Percentiles rank a stretch among this genome's conserved stretches.
These are phyloP conservation scores for Myxozyma lipomycoides DNA, from an alignment of 805 yeast genomes.

Conservation along the genomic window DNA sequence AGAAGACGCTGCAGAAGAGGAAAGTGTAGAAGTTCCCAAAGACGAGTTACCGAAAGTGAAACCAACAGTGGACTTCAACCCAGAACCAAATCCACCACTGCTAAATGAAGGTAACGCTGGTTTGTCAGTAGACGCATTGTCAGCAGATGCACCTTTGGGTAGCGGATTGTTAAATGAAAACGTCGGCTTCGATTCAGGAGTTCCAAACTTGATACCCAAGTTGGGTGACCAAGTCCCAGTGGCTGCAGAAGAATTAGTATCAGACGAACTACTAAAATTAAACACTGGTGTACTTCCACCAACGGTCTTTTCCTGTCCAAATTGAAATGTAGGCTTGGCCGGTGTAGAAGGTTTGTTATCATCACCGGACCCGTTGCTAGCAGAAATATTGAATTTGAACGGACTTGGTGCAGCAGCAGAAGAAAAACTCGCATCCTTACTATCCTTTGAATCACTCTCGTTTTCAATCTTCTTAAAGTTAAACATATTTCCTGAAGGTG, in stretches of 20 bases:
- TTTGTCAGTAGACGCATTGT: not conserved
- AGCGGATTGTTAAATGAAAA: constrained; percentile 9
- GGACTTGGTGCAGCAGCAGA: constrained; percentile 1
- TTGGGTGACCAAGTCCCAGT: constrained; percentile 35
- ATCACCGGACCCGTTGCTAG: constrained; percentile 3
- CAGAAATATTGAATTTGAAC: constrained; percentile 20
- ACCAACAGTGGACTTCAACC: constrained; percentile 16
- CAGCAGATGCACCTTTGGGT: not conserved
- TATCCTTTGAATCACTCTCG: too few species aligned
- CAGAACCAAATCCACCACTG: constrained; percentile 24
- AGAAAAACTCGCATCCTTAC: too few species aligned
- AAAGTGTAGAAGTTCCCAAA: not conserved
- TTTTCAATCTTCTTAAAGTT: not conserved
- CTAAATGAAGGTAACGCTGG: constrained; percentile 24
- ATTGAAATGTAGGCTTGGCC: constrained; percentile 12
- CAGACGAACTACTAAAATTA: not conserved
- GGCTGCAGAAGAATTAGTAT: constrained; percentile 5
- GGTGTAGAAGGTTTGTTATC: constrained; percentile 7
- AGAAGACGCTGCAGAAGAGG: constrained; percentile 2
- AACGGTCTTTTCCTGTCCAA: constrained; percentile 4
- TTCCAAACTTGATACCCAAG: constrained; percentile 35
- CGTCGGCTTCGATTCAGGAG: constrained; percentile 7
- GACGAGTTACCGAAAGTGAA: constrained; percentile 11
- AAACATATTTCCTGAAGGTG: constrained; percentile 3
- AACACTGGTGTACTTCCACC: constrained; percentile 18